Conservation (phyloP, 208 protist genomes). For the Trypanosoma congolense region DNA sequence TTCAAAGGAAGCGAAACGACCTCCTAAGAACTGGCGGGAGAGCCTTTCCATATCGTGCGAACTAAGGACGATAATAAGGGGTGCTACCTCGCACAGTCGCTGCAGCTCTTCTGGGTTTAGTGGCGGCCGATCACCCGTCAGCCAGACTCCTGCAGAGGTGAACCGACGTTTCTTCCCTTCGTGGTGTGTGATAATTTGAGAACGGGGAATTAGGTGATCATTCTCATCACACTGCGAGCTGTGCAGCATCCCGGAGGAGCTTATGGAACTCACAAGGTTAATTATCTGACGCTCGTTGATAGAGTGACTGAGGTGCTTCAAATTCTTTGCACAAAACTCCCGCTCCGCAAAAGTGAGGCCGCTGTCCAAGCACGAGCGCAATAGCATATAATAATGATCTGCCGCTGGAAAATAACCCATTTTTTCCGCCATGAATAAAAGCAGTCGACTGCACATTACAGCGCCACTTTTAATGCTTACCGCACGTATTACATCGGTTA, state of each 20-base stretch:
- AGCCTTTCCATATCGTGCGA: slow-evolving; percentile 47
- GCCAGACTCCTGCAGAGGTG: not conserved
- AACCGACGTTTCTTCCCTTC: not conserved
- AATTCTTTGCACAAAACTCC: slow-evolving; percentile 13
- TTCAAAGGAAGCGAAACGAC: slow-evolving; percentile 37
- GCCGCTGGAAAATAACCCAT: slow-evolving; percentile 16
- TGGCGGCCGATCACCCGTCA: slow-evolving; percentile 10
- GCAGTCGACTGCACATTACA: slow-evolving; percentile 17
- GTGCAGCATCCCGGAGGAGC: not conserved
- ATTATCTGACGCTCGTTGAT: slow-evolving; percentile 19
- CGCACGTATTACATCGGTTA: slow-evolving; percentile 19
- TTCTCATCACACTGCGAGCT: not conserved
- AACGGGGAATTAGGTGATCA: not conserved
- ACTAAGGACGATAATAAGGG: slow-evolving; percentile 37
- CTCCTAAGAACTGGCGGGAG: slow-evolving; percentile 25
- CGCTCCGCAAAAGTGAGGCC: slow-evolving; percentile 12
- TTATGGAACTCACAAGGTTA: slow-evolving; percentile 18
- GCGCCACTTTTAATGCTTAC: slow-evolving; percentile 9
- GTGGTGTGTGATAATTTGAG: not conserved
- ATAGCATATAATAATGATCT: slow-evolving; percentile 13
- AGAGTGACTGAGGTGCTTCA: slow-evolving; percentile 16
- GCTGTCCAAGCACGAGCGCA: slow-evolving; percentile 8
- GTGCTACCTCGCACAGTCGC: slow-evolving; percentile 36
- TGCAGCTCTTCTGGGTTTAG: slow-evolving; percentile 27
- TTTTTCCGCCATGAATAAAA: slow-evolving; percentile 18